Evolutionary conservation across 805 yeast genomes (phyloP), one percentile per base, ranked within the genome.

Genomic region (Lipomyces starkeyi): DNA sequence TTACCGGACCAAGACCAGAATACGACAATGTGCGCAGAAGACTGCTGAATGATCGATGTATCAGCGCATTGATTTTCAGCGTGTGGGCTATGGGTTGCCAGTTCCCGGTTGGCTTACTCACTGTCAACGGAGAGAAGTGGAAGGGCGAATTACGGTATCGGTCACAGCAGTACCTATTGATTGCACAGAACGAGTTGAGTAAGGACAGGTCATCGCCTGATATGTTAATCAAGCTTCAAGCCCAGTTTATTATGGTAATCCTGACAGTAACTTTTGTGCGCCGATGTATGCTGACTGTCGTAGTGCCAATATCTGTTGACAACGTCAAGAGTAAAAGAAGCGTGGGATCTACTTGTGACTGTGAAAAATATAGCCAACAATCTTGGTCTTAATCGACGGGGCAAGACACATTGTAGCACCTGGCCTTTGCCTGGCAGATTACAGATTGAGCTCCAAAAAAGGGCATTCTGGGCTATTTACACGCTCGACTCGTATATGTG

Each of bases 401-500:
- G 60, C 25, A 55, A 52, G 5, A 63, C 63, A 3, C 34, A 40
- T 20, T 59, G 58, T 8, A 22, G 43, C 3, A 32, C 59, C 22
- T 53, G 61, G 13, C 63, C 63, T 8, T 25, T 52, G 7, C 54
- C n/a, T 1, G 70, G 65, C 32, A 43, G 57, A 14, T 43, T 66
- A 27, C 43, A 53, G 8, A 22, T 35, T 9, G 71, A 68, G 58
- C 64, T 68, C 7, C 47, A 65, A 13, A 68, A 66, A 47, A 64
- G 71, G 6, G 53, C 54, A 27, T 68, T 68, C 37, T 68, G 71
- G 71, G 66, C 66, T 3, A 52, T 68, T 8, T 68, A 68, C 34
- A 66, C 69, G 17, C 58, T 67, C 11, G 71, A 68, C 17, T 58
- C 70, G 22, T 58, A 68, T 54, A 58, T 68, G 64, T 68, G 71